Percentiles rank a stretch among this genome's conserved stretches.
These are phyloP conservation scores for Musa itinerans DNA, from an alignment of 176 grass and related monocot genomes.

Conservation along the genomic window DNA sequence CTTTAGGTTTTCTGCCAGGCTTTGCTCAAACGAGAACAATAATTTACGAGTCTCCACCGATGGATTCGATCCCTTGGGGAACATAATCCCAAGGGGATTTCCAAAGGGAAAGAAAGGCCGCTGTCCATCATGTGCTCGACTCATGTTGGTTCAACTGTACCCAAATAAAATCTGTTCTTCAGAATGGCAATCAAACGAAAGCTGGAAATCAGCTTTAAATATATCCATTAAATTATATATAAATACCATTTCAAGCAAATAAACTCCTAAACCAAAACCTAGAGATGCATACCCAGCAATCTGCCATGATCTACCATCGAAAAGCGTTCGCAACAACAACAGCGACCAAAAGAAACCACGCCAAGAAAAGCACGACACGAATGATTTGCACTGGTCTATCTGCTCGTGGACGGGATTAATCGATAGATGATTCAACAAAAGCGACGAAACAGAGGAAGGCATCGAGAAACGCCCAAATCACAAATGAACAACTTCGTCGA, in stretches of 20 bases:
- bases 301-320: too few relatives aligned
- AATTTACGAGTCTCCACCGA: slow-evolving; percentile 37
- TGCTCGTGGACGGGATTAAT: neutral
- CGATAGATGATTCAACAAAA: neutral
- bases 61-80: slow-evolving; percentile 33
- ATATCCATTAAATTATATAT: neutral
- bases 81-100: slow-evolving; percentile 53
- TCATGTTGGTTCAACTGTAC: slow-evolving; percentile 44
- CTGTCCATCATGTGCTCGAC: slow-evolving; percentile 40
- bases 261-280: too few relatives aligned
- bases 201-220: neutral
- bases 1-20: slow-evolving; percentile 49
- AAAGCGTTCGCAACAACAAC: too few relatives aligned
- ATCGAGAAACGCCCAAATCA: slow-evolving; percentile 2
- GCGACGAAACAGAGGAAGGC: neutral
- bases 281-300: too few relatives aligned
- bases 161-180: neutral
- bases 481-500: neutral
- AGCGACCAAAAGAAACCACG: too few relatives aligned
- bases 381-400: neutral
- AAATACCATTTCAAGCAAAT: neutral
- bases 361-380: too few relatives aligned
- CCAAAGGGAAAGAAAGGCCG: slow-evolving; percentile 44
- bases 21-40: slow-evolving; percentile 51
- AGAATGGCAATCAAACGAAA: neutral